These are phyloP conservation scores for Fusarium oligoseptatum DNA, from an alignment of 2,329 filamentous ascomycete species.

Conservation along the genomic window DNA sequence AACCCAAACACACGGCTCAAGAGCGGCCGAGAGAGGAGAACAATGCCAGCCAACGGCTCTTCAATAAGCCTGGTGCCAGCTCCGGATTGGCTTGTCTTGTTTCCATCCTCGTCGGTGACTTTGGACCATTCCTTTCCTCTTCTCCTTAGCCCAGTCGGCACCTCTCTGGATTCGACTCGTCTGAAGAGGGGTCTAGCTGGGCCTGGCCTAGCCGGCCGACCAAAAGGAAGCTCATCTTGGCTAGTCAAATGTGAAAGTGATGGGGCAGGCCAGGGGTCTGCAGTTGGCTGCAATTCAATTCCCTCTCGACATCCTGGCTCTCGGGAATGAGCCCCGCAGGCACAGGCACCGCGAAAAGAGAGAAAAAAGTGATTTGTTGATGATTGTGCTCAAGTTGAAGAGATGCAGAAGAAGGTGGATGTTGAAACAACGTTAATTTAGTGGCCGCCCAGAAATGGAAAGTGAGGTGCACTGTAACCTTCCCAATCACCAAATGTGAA, in stretches of 20 bases:
- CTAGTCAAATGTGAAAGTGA: constrained; percentile 33
- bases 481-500: neutral
- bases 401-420: constrained; percentile 32
- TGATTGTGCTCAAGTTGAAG: constrained; percentile 28
- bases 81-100: constrained; percentile 20
- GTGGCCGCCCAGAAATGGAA: constrained; percentile 7
- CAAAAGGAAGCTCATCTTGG: constrained; percentile 8
- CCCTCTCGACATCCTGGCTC: constrained; percentile 18
- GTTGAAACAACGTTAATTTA: constrained; percentile 35
- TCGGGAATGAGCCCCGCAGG: constrained; percentile 20
- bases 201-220: constrained; percentile 24
- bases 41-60: constrained; percentile 21
- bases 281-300: constrained; percentile 22
- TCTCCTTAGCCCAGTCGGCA: constrained; percentile 25
- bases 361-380: constrained; percentile 34
- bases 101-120: constrained; percentile 19
- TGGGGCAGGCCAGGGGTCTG: constrained; percentile 23
- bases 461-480: constrained; percentile 7
- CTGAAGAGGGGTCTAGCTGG: constrained; percentile 22
- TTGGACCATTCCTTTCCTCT: constrained; percentile 21
- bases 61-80: constrained; percentile 12
- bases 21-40: neutral
- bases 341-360: constrained; percentile 28
- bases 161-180: constrained; percentile 42
- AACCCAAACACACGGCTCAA: neutral